Base-by-base conservation (phyloP, 352 stramenopile species). In the Phytophthora nicotianae region DNA sequence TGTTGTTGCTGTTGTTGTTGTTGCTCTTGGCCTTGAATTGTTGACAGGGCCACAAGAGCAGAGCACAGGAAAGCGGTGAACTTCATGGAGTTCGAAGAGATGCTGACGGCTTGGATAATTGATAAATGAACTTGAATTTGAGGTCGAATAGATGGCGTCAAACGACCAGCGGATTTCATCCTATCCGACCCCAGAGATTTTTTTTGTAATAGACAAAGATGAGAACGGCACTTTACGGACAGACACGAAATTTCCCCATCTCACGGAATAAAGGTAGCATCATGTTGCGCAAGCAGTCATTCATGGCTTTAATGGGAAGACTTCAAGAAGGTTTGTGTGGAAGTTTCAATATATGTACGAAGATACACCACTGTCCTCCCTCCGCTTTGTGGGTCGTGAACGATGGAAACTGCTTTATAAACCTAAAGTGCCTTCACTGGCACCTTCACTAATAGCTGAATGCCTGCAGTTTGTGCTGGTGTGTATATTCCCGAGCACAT, bases 21-120 rank as follows among this genome's bases (percentile, higher is more conserved):
- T 19, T 59, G 52, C 45, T 60, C 52, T 48, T 62, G 54, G 32
- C 32, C 54, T 41, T 54, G 43, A 55, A 33, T 38, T 2, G 43
- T 42, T 2, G 54, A 21, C 13, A 62, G 24, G 3, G 35, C 29
- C 10, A n/a, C 29, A 8, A 48, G 11, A 49, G 19, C 27, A 0
- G 20, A 20, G 26, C 8, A 53, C n/a, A 62, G 33, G 33, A 54
- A 41, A 41, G 35, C 19, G 17, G 5, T 17, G 23, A 62, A 21
- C 21, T 55, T 54, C 54, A 62, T 62, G 14, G 32, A 27, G 32
- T 35, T 7, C 1, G 23, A 49, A 1, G 43, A 10, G n/a, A 14
- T 55, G 42, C 11, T 26, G 35, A 33, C 17, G 43, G 55, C 17
- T 62, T 55, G 43, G 33, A 35, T 14, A 62, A 55, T 62, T 49